Evolutionary conservation across 2,329 filamentous ascomycete genomes (phyloP).

Genomic region (Plenodomus tracheiphilus): DNA sequence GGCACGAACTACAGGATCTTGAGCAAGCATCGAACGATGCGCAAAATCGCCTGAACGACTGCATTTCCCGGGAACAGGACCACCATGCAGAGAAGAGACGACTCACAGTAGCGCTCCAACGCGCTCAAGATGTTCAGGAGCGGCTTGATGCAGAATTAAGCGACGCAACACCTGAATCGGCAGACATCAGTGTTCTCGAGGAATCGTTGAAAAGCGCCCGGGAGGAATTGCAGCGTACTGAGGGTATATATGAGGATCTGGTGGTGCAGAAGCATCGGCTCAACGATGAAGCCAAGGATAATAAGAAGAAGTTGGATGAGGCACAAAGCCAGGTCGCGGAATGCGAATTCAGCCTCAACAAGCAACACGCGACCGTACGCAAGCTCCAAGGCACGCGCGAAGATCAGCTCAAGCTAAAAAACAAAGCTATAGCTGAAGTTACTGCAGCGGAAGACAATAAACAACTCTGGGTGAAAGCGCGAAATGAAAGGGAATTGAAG

Average conservation of each 20-base stretch:
- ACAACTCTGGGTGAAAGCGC: constrained; percentile 27
- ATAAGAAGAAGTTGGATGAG: constrained; percentile 38
- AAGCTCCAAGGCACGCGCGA: constrained; percentile 37
- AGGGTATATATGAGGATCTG: constrained; percentile 54
- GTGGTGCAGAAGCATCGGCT: constrained; percentile 49
- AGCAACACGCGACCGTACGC: constrained; percentile 34
- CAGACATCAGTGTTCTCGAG: constrained; percentile 48
- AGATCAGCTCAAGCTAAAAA: constrained; percentile 48
- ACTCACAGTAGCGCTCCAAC: constrained; percentile 62
- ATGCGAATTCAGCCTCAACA: constrained; percentile 23
- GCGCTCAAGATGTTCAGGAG: constrained; percentile 64
- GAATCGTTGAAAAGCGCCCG: constrained; percentile 60
- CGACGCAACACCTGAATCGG: constrained; percentile 64
- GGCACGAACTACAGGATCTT: constrained; percentile 38
- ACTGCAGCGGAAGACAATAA: constrained; percentile 36
- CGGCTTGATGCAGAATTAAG: constrained; percentile 69
- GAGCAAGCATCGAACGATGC: constrained; percentile 37
- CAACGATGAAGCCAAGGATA: constrained; percentile 37
- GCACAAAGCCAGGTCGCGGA: constrained; percentile 30
- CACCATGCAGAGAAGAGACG: constrained; percentile 53
- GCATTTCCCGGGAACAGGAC: constrained; percentile 54
- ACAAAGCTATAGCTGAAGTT: constrained; percentile 44
- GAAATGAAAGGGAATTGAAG: constrained; percentile 27
- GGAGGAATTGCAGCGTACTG: constrained; percentile 43
- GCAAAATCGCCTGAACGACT: constrained; percentile 49